phyloP scores from a whole-genome alignment of 208 protist species.

The Leishmania lainsoni region DNA sequence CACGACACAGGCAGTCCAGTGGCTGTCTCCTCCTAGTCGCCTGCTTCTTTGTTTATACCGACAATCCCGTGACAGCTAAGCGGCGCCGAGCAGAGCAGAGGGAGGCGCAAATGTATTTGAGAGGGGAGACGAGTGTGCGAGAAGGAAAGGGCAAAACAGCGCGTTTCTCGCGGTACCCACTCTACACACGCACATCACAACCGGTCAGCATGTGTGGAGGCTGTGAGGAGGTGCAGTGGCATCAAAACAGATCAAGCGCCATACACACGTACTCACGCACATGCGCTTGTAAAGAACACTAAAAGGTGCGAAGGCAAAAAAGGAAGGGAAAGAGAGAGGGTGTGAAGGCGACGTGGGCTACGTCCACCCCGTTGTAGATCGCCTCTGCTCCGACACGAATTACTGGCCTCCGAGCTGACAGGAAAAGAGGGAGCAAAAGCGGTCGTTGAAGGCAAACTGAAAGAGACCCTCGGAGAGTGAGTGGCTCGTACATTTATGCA shows the following conservation, averaged over 20 bases:
- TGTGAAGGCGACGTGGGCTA: neutral
- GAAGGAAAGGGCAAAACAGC: neutral
- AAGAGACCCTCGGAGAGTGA: neutral
- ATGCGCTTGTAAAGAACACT: neutral
- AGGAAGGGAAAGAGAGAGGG: neutral
- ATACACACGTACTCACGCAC: neutral
- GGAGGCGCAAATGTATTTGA: neutral
- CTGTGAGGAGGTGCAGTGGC: neutral
- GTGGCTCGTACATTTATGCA: neutral
- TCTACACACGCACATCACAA: neutral
- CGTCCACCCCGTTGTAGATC: neutral
- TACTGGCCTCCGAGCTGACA: neutral
- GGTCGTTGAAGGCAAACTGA: neutral
- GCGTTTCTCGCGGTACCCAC: neutral
- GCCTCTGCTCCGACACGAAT: neutral
- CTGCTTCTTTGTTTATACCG: neutral
- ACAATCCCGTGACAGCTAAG: neutral
- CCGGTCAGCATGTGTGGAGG: neutral
- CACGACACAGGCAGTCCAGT: neutral
- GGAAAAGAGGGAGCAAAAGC: neutral
- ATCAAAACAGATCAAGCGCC: neutral
- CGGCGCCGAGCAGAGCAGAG: neutral
- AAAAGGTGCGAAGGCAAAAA: neutral
- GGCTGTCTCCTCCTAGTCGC: neutral
- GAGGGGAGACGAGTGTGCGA: neutral